Conservation (phyloP, 306 rosid species). For the Vachellia collinsii region DNA sequence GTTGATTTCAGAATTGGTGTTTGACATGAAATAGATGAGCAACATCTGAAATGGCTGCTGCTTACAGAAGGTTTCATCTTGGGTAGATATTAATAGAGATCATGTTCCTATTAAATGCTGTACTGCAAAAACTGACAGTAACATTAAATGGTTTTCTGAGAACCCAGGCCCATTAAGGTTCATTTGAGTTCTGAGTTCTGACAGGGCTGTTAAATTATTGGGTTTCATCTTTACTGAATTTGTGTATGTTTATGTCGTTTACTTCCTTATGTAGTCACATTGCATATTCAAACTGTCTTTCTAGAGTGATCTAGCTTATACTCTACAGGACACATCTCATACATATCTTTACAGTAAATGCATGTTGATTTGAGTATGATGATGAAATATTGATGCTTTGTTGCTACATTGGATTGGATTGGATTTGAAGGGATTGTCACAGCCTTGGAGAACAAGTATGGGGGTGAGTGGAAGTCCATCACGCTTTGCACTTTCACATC, state of each 20-base stretch:
- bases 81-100: constrained; percentile 15
- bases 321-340: too few species aligned
- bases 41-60: constrained; percentile 20
- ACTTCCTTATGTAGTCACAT: not conserved
- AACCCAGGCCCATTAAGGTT: not conserved
- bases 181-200: not conserved
- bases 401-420: constrained; percentile 22
- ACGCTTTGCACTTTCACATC: constrained; percentile 67
- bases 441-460: constrained; percentile 66
- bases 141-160: not conserved
- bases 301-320: too few species aligned
- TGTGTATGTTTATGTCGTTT: not conserved
- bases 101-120: constrained; percentile 8
- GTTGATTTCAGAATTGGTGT: not conserved
- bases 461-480: constrained; percentile 70
- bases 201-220: constrained; percentile 26
- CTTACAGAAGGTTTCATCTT: constrained; percentile 4
- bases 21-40: not conserved
- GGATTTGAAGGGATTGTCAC: constrained; percentile 62
- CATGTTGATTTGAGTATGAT: not conserved
- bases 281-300: not conserved
- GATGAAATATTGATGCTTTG: constrained; percentile 18
- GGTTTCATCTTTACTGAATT: constrained; percentile 6
- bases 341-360: not conserved
- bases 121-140: constrained; percentile 12